Evolutionary conservation across 2,329 filamentous ascomycete species (phyloP).

Genomic region (Chaetothyriales sp.): DNA sequence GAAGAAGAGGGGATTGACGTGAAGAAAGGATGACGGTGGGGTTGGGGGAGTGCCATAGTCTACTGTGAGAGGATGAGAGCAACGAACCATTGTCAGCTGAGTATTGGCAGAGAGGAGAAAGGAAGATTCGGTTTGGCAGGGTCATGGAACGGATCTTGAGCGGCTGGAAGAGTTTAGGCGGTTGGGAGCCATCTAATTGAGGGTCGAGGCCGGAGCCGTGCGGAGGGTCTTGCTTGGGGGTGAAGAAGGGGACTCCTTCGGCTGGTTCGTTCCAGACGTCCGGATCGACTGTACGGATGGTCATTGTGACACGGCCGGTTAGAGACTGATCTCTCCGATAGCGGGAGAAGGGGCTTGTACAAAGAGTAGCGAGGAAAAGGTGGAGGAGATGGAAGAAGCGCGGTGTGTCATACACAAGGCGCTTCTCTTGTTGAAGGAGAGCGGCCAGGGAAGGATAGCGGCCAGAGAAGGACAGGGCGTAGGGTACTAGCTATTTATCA

Average conservation of each 20-base stretch:
- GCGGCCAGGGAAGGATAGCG: background rate
- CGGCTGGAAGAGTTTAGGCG: constrained; percentile 37
- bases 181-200: constrained; percentile 30
- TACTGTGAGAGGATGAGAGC: too few species aligned
- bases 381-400: background rate
- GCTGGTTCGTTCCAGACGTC: constrained; percentile 26
- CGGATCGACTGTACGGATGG: background rate
- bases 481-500: too few species aligned
- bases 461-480: background rate
- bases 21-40: too few species aligned
- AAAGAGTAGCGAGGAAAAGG: background rate
- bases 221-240: constrained; percentile 34
- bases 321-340: background rate
- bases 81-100: constrained; percentile 45
- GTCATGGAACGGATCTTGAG: constrained; percentile 35
- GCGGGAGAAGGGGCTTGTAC: background rate
- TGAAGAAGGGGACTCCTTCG: constrained; percentile 35
- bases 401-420: background rate
- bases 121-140: constrained; percentile 53
- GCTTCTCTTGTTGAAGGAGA: background rate
- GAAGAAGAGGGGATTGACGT: too few species aligned
- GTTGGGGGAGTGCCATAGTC: too few species aligned
- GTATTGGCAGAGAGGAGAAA: constrained; percentile 55
- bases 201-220: constrained; percentile 32
- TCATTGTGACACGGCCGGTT: background rate